These are phyloP conservation scores for Trichaptum fuscoviolaceum DNA, from an alignment of 768 basidiomycete species.

Conservation along the genomic window DNA sequence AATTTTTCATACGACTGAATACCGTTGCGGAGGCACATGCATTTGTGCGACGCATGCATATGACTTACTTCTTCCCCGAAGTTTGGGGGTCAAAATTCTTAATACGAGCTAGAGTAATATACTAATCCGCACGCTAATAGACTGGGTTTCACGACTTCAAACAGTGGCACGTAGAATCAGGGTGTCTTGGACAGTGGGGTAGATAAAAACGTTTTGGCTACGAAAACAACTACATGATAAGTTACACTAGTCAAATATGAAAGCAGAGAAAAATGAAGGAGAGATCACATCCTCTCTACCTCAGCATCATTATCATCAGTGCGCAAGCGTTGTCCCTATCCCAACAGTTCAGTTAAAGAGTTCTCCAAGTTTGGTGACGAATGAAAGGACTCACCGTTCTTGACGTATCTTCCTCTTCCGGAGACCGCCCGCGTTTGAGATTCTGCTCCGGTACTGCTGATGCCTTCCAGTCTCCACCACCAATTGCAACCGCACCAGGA, in stretches of 20 bases:
- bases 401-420: constrained; percentile 64
- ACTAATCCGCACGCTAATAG: constrained; percentile 27
- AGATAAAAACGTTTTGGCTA: not conserved
- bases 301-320: constrained; percentile 58
- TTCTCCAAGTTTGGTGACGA: not conserved
- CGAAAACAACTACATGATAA: not conserved
- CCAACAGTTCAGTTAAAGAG: constrained; percentile 9
- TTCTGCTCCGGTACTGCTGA: constrained; percentile 27
- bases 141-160: not conserved
- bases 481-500: constrained; percentile 75
- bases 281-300: constrained; percentile 60
- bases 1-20: constrained; percentile 49
- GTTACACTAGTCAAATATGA: not conserved
- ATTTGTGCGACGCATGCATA: constrained; percentile 57
- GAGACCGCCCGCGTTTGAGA: constrained; percentile 70
- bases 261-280: not conserved
- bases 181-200: not conserved
- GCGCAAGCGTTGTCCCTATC: constrained; percentile 53
- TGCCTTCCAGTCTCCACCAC: constrained; percentile 85
- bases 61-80: constrained; percentile 41
- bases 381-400: constrained; percentile 43
- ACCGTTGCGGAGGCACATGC: constrained; percentile 65
- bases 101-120: constrained; percentile 45
- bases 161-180: not conserved
- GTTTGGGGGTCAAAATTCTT: constrained; percentile 33